Evolutionary conservation across 2,329 filamentous ascomycete species (phyloP).

Genomic region (Periconia macrospinosa): DNA sequence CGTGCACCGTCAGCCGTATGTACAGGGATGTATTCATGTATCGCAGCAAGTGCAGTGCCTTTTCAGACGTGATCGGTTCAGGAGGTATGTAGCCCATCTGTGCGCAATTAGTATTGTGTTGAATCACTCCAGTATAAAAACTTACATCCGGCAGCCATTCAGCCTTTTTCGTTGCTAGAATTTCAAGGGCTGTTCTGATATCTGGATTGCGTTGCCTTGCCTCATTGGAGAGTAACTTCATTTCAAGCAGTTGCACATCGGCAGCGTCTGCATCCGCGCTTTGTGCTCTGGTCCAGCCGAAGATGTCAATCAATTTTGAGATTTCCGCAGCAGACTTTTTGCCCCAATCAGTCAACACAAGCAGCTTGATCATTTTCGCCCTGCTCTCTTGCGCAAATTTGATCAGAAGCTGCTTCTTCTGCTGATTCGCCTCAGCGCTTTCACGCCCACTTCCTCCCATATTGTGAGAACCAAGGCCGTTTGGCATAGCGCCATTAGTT

Average conservation of each 20-base stretch:
- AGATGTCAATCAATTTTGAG: conserved; percentile 85
- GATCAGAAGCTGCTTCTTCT: conserved; percentile 74
- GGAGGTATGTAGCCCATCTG: conserved; percentile 73
- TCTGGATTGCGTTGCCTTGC: conserved; percentile 88
- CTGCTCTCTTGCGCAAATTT: conserved; percentile 79
- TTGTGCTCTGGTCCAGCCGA: conserved; percentile 64
- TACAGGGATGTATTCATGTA: conserved; percentile 83
- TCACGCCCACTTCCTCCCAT: conserved; percentile 32
- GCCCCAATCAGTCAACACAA: conserved; percentile 90
- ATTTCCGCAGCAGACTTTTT: conserved; percentile 67
- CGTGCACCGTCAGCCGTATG: conserved; percentile 80
- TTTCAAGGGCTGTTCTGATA: conserved; percentile 82
- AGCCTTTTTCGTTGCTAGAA: conserved; percentile 77
- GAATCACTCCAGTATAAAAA: conserved; percentile 31
- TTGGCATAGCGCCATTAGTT: conserved; percentile 48
- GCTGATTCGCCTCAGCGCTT: conserved; percentile 30
- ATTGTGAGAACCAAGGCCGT: conserved; percentile 38
- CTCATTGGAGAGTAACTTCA: conserved; percentile 72
- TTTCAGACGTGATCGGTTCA: conserved; percentile 68
- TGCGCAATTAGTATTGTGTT: conserved; percentile 40
- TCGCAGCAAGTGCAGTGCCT: conserved; percentile 73
- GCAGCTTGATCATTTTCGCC: conserved; percentile 86
- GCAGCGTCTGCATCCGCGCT: conserved; percentile 40
- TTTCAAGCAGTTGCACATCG: conserved; percentile 63
- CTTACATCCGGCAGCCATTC: conserved; percentile 76